Evolutionary conservation across 2,329 filamentous ascomycete species (phyloP).

Genomic region (Cyphellophora attinorum): DNA sequence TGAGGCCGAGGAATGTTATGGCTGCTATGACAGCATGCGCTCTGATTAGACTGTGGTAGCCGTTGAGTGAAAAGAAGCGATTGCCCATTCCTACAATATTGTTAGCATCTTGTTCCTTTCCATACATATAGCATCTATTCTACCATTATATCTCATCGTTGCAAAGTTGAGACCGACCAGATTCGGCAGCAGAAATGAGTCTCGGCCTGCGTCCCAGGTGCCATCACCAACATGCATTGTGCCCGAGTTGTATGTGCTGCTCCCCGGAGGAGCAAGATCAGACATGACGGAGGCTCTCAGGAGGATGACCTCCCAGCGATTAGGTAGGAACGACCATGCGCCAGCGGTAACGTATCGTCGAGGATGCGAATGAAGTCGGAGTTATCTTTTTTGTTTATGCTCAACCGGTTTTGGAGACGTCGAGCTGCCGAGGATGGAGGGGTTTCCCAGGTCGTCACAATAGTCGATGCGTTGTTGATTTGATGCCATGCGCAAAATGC

Average conservation of each 20-base stretch:
- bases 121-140: conserved; percentile 16
- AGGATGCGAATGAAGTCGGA: background rate
- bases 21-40: conserved; percentile 53
- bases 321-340: background rate
- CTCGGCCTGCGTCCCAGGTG: conserved; percentile 53
- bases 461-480: too few relatives aligned
- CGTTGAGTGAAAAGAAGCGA: conserved; percentile 49
- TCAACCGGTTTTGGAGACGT: too few relatives aligned
- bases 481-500: too few relatives aligned
- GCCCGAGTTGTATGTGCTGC: conserved; percentile 51
- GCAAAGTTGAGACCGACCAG: conserved; percentile 56
- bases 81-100: conserved; percentile 51
- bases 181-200: conserved; percentile 56
- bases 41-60: conserved; percentile 49
- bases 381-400: background rate
- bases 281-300: conserved; percentile 22
- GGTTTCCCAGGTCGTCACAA: too few relatives aligned
- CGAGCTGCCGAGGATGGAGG: too few relatives aligned
- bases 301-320: background rate
- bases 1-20: conserved; percentile 51
- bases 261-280: conserved; percentile 47
- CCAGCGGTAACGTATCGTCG: background rate
- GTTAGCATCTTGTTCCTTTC: background rate
- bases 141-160: conserved; percentile 59
- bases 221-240: conserved; percentile 57